Conservation (phyloP, 2,329 filamentous ascomycete genomes). For the Colletotrichum costaricense region DNA sequence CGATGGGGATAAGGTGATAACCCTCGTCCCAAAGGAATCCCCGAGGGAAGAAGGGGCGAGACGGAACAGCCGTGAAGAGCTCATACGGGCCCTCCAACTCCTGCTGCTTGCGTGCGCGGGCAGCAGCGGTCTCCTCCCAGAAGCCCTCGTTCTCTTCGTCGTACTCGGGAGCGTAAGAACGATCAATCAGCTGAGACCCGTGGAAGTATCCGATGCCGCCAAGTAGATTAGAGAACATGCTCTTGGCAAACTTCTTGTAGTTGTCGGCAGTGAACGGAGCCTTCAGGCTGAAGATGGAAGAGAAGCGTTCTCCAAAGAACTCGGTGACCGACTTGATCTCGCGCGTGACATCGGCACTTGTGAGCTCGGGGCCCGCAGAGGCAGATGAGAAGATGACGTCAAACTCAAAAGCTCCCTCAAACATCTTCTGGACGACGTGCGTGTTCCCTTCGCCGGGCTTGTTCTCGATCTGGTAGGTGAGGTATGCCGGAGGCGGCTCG, state of each 20-base stretch:
- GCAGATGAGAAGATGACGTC: slow-evolving; percentile 82
- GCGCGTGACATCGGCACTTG: slow-evolving; percentile 73
- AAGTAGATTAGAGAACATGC: slow-evolving; percentile 92
- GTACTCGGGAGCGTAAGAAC: slow-evolving; percentile 91
- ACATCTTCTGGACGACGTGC: slow-evolving; percentile 91
- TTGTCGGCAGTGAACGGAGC: slow-evolving; percentile 79
- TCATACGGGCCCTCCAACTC: slow-evolving; percentile 84
- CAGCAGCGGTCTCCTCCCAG: slow-evolving; percentile 90
- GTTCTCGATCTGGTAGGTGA: slow-evolving; percentile 84
- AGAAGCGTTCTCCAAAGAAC: slow-evolving; percentile 80
- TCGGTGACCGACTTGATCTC: slow-evolving; percentile 75
- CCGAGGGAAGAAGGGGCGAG: slow-evolving; percentile 93
- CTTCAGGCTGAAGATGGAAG: slow-evolving; percentile 77
- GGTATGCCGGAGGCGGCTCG: slow-evolving; percentile 82
- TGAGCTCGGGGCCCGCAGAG: slow-evolving; percentile 64
- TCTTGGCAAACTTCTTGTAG: slow-evolving; percentile 84
- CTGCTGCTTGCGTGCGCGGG: slow-evolving; percentile 75
- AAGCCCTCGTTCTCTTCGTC: slow-evolving; percentile 96
- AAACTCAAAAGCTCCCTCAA: slow-evolving; percentile 91
- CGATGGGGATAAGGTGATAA: slow-evolving; percentile 90
- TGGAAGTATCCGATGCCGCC: slow-evolving; percentile 97
- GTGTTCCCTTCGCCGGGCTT: slow-evolving; percentile 78
- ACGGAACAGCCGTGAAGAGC: slow-evolving; percentile 91
- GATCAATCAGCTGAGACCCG: slow-evolving; percentile 87
- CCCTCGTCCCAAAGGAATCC: slow-evolving; percentile 99